Conservation (phyloP, 2,329 filamentous ascomycete species). For the Aspergillus hiratsukae region DNA sequence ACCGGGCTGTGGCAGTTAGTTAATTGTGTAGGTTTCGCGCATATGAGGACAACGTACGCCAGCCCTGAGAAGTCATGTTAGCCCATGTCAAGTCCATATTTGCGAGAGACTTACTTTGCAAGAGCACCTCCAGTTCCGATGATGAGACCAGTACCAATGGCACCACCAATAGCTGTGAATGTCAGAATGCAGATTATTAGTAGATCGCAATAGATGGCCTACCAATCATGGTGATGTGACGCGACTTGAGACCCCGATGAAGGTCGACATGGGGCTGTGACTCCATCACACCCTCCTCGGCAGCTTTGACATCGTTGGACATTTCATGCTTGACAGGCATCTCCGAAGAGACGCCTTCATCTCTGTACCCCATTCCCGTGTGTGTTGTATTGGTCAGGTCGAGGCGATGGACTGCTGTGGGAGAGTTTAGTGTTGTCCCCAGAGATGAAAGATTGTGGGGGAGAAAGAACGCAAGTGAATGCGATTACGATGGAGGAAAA, state of each 20-base stretch:
- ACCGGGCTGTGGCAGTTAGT: constrained; percentile 28
- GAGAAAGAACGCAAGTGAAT: neutral
- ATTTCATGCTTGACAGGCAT: constrained; percentile 15
- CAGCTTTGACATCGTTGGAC: constrained; percentile 10
- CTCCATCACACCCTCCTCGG: constrained; percentile 23
- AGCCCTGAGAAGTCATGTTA: constrained; percentile 24
- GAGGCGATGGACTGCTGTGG: neutral
- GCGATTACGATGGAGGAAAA: neutral
- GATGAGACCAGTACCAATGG: constrained; percentile 41
- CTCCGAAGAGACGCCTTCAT: constrained; percentile 19
- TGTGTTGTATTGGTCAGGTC: neutral
- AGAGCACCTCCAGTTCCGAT: constrained; percentile 38
- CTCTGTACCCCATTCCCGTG: constrained; percentile 12
- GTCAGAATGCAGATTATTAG: constrained; percentile 4
- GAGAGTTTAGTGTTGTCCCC: neutral
- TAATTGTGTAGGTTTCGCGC: neutral
- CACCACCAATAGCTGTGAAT: constrained; percentile 36
- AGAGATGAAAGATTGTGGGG: neutral
- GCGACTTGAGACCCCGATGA: constrained; percentile 40
- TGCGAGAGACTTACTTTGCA: constrained; percentile 26
- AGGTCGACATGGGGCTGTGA: constrained; percentile 28
- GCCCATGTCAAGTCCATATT: neutral
- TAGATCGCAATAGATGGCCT: neutral
- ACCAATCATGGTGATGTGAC: constrained; percentile 42
- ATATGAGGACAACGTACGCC: constrained; percentile 27